Conservation (phyloP, 148 eudicot genomes). For the Polygonum maritimum region DNA sequence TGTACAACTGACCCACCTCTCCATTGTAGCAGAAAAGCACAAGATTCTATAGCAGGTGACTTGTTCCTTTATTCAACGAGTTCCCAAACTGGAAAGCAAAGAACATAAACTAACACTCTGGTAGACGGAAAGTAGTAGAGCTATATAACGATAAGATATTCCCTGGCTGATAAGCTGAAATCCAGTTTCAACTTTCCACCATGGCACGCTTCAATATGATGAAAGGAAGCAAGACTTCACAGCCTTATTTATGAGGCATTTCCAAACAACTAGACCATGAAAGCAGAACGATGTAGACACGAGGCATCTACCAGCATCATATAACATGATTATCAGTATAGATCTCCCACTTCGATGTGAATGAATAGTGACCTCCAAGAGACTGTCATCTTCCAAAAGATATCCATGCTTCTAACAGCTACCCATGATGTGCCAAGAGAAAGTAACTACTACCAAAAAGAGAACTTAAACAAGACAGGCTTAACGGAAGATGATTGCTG, state of each 20-base stretch:
- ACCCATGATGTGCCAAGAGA: conserved; percentile 28
- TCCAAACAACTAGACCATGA: conserved; percentile 17
- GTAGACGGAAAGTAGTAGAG: not conserved
- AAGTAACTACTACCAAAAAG: conserved; percentile 15
- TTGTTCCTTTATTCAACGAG: conserved; percentile 26
- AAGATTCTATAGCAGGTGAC: conserved; percentile 19
- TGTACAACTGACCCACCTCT: conserved; percentile 38
- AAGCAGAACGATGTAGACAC: conserved; percentile 18
- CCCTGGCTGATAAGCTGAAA: conserved; percentile 30
- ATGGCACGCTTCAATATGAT: conserved; percentile 14
- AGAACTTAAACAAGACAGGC: conserved; percentile 15
- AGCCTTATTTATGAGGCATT: conserved; percentile 30
- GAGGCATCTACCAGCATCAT: conserved; percentile 18
- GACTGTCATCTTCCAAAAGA: conserved; percentile 18
- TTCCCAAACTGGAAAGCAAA: conserved; percentile 13
- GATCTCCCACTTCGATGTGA: not conserved
- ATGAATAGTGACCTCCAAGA: not conserved
- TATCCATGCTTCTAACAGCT: conserved; percentile 28
- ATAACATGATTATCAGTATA: conserved; percentile 27
- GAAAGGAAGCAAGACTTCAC: conserved; percentile 25
- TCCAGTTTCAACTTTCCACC: conserved; percentile 24
- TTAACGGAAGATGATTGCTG: conserved; percentile 33
- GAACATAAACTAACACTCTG: conserved; percentile 10
- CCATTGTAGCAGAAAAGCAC: conserved; percentile 37
- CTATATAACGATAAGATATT: conserved; percentile 14